phyloP scores from a whole-genome alignment of 768 basidiomycete species.

The Tulasnella sp. region DNA sequence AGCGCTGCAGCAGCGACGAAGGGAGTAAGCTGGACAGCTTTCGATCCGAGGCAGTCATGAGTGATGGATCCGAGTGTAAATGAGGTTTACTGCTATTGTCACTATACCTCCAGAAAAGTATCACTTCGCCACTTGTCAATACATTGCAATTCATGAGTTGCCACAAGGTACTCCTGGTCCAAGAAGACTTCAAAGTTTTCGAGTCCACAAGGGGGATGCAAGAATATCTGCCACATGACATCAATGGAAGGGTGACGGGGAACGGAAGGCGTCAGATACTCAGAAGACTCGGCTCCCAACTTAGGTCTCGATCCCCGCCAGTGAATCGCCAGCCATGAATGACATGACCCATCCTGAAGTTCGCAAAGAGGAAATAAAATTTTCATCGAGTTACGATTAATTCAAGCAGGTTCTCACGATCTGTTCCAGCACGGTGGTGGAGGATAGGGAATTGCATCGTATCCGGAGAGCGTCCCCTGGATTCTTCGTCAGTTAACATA shows the following conservation, averaged over 20 bases:
- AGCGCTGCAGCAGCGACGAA: background rate
- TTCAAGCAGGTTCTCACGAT: background rate
- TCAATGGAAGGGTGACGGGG: background rate
- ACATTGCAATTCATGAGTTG: background rate
- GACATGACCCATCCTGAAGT: background rate
- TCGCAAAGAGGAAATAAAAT: too few relatives aligned
- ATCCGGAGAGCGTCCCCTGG: background rate
- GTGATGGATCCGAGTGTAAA: background rate
- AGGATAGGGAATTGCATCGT: background rate
- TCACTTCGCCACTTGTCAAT: background rate
- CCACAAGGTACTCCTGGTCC: background rate
- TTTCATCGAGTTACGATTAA: too few relatives aligned
- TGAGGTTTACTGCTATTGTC: background rate
- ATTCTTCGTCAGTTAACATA: background rate
- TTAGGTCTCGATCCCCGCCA: background rate
- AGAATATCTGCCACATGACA: background rate
- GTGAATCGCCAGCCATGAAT: background rate
- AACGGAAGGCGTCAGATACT: background rate
- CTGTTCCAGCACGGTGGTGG: background rate
- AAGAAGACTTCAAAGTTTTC: background rate
- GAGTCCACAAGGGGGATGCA: background rate
- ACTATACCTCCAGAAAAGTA: background rate
- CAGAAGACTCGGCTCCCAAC: background rate
- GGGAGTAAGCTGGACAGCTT: background rate
- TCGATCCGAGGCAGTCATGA: background rate